phyloP scores from a whole-genome alignment of 495 filamentous ascomycete species.

The Letharia lupina region DNA sequence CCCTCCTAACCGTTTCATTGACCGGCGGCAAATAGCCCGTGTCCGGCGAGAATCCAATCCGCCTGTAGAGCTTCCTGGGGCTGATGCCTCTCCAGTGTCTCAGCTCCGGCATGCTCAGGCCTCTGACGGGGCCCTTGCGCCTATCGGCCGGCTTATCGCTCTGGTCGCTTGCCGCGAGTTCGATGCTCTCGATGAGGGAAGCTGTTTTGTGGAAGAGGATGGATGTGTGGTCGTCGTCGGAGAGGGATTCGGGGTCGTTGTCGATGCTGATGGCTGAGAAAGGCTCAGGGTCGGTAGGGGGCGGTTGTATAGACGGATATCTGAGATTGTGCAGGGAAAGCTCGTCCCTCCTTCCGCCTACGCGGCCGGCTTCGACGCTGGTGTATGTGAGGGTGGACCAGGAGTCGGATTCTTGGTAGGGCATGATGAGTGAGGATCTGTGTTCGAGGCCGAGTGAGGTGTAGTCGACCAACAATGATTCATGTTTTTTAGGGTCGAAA shows the following conservation, averaged over 20 bases:
- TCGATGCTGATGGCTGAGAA: background rate
- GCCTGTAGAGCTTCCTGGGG: background rate
- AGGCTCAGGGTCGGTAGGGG: background rate
- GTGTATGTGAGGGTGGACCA: conserved; percentile 18
- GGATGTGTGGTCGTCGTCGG: background rate
- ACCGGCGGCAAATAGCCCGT: background rate
- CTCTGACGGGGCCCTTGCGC: too few species aligned
- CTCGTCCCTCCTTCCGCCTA: conserved; percentile 18
- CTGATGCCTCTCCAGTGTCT: too few species aligned
- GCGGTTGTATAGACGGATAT: background rate
- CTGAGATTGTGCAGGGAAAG: conserved; percentile 9
- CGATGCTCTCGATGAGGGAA: background rate
- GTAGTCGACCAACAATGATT: conserved; percentile 11
- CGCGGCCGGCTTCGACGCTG: conserved; percentile 18
- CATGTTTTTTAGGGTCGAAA: background rate
- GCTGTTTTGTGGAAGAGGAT: background rate
- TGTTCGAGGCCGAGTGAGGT: conserved; percentile 18
- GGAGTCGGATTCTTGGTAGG: background rate
- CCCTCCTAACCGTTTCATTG: background rate
- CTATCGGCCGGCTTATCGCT: background rate
- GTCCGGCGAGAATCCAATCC: background rate
- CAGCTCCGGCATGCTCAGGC: background rate
- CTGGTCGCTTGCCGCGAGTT: background rate
- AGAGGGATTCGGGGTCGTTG: background rate
- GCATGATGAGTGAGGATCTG: conserved; percentile 8